Evolutionary conservation across 2,329 filamentous ascomycete species (phyloP), one percentile per base, ranked within the genome.

Genomic region (Colletotrichum echinochloae): DNA sequence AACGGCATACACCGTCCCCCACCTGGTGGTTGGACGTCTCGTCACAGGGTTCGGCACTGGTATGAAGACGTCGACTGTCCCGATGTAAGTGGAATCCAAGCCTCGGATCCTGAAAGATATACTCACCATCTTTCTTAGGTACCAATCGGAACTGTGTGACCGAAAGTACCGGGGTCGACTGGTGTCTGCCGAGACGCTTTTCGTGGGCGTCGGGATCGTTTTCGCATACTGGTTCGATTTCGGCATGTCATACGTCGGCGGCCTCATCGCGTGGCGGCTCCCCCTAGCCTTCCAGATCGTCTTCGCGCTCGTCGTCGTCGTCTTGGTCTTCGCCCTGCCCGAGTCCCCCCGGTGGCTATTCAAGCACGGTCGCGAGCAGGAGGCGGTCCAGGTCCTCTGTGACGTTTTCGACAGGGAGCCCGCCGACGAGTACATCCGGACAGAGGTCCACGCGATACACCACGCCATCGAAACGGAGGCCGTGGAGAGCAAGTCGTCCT

Each of bases 91-190:
- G 3, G 6, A 46, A 16, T 3, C 5, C 30, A 6, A 8, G 4
- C n/a, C 30, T n/a, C 26, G 8, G 12, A 20, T 26, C 7, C 11
- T 11, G 16, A 12, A 6, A n/a, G 18, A 14, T 51, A n/a, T 1
- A 41, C 37, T 56, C 33, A 12, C 0, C 7, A 9, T 12, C 30
- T 1, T 16, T 9, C 16, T 14, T 49, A 73, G 74, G 78, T 83
- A 84, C 65, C 84, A 85, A 68, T 79, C 81, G 0, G 84, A 86
- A 72, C 77, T 85, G 1, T 83, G 81, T 56, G 79, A 82, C 59
- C 79, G 80, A 1, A 76, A 80, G n/a, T 80, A 80, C 52, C 77
- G 84, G 48, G 84, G 83, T 49, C 79, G 79, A 23, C 77, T 83
- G 11, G 81, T 85, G 30, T 79, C 79, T 0, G 82, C 77, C 48